A percentile compares a stretch with the other conserved stretches of the same genome.
Evolutionary conservation across 2,329 filamentous ascomycete species (phyloP).

Genomic region (Fusarium foetens): DNA sequence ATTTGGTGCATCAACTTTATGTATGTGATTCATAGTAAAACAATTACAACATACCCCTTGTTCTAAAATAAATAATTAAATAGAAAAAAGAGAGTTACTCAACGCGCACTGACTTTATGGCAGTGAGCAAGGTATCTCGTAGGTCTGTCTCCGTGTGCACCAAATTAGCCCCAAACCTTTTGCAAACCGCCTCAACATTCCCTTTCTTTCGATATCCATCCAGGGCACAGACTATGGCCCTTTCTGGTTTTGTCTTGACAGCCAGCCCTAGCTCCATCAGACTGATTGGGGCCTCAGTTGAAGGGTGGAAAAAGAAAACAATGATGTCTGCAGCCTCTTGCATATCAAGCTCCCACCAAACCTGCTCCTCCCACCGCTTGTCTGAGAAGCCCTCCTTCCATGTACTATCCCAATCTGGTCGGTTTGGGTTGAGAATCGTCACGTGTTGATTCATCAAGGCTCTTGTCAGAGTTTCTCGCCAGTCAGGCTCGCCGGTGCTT

Average conservation of each 20-base stretch:
- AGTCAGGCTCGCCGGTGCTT: conserved; percentile 54
- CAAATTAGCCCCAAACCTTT: conserved; percentile 49
- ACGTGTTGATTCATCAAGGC: conserved; percentile 58
- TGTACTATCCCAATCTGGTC: conserved; percentile 64
- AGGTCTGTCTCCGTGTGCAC: no score
- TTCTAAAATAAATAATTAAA: no score
- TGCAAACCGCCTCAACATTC: conserved; percentile 69
- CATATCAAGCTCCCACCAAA: conserved; percentile 70
- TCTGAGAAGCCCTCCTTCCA: conserved; percentile 62
- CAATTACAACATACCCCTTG: no score
- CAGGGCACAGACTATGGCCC: conserved; percentile 64
- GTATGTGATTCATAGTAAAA: no score
- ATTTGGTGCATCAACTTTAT: no score
- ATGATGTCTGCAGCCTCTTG: conserved; percentile 64
- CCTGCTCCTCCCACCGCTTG: conserved; percentile 61
- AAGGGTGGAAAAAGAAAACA: conserved; percentile 65
- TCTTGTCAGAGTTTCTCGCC: conserved; percentile 59
- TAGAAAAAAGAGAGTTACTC: no score
- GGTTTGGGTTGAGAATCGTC: conserved; percentile 67
- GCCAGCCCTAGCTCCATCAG: conserved; percentile 70
- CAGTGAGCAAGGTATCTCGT: no score
- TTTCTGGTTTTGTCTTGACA: conserved; percentile 55
- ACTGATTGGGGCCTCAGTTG: conserved; percentile 65
- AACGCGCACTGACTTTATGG: no score
- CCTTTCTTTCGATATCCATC: conserved; percentile 66